Evolutionary conservation across 257 asterid species (phyloP), one percentile per base, ranked within the genome.

Genomic region (Paraleonurus japonicus): DNA sequence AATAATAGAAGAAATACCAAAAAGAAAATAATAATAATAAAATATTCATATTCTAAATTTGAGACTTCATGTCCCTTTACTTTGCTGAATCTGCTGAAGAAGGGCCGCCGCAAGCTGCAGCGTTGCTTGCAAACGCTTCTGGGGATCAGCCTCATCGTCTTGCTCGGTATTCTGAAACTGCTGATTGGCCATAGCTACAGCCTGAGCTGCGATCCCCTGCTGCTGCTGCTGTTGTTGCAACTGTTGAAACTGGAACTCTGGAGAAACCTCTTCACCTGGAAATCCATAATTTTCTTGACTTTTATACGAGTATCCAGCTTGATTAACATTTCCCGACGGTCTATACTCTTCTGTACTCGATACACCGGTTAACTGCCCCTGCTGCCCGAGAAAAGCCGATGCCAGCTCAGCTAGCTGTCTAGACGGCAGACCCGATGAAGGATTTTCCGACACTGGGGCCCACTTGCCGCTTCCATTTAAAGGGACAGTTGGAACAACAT

Each of bases 71-170:
- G 77, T 84, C 78, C 93, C 89, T 75, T 87, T 90, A 27, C 95
- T 94, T 61, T 88, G 95, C 81, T 93, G 95, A 72, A 93, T 93
- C 83, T 93, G 98, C 87, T 93, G 93, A 59, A 93, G 95, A 77
- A 93, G 97, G 71, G 89, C 89, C 0, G 98, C 95, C 1, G 97
- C 98, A 51, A 90, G 81, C 82, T 90, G 92, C 85, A 93, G 81
- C 5, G 98, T 93, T 22, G 97, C 94, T 78, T 93, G 94, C 86
- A 93, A 75, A 15, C 97, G 89, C 73, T 81, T 84, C 85, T 90
- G 95, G 3, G 98, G 92, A 60, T 89, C 97, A 0, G 87, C 83
- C 4, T 80, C 88, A 1, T 83, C 92, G 19, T 84, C 95, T 32
- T 90, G 87, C 33, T 72, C 89, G 2, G 81, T 61, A 68, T 19